phyloP scores from a whole-genome alignment of 441 rosid genomes.

The Codiaeum variegatum region DNA sequence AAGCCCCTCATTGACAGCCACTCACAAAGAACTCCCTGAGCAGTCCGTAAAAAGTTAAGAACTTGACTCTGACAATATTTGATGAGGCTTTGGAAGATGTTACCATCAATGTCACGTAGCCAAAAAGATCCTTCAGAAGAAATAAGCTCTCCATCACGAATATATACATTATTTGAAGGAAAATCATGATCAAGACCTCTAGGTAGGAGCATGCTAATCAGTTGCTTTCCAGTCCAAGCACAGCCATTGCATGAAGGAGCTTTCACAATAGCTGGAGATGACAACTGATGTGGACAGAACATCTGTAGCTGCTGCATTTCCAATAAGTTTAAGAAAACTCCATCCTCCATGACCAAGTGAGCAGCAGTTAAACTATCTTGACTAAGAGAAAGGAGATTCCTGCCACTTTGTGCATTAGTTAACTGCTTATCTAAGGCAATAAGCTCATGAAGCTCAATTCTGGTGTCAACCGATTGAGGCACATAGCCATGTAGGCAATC shows the following conservation, averaged over 20 bases:
- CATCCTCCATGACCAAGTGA: conserved; percentile 62
- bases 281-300: conserved; percentile 48
- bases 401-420: conserved; percentile 70
- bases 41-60: conserved; percentile 55
- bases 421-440: conserved; percentile 79
- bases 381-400: conserved; percentile 67
- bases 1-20: conserved; percentile 84
- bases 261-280: conserved; percentile 50
- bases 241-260: conserved; percentile 37
- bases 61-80: conserved; percentile 40
- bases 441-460: conserved; percentile 82
- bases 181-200: conserved; percentile 51
- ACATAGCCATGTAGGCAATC: conserved; percentile 95
- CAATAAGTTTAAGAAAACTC: conserved; percentile 36
- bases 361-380: conserved; percentile 91
- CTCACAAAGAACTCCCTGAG: conserved; percentile 87
- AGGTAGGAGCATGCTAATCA: conserved; percentile 82
- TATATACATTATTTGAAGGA: conserved; percentile 42
- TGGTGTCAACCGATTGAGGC: conserved; percentile 75
- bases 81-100: conserved; percentile 67
- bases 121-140: conserved; percentile 71
- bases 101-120: conserved; percentile 73
- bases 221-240: conserved; percentile 86
- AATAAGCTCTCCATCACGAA: conserved; percentile 68
- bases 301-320: conserved; percentile 86